Conservation (phyloP, 2,329 filamentous ascomycete genomes). For the Hyphodiscus sp. region DNA sequence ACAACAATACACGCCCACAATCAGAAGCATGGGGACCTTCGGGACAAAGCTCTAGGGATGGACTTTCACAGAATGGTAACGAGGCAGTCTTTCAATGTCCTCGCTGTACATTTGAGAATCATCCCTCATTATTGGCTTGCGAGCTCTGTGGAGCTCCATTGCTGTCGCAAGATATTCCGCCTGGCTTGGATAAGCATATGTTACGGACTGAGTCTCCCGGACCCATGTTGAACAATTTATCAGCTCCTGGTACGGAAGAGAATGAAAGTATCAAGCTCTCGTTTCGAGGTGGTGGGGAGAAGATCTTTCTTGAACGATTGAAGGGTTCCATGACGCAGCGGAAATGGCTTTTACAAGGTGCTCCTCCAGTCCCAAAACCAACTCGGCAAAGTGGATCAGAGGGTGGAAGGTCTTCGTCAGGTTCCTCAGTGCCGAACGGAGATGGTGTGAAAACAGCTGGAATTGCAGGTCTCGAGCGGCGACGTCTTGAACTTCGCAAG, state of each 20-base stretch:
- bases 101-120: constrained; percentile 89
- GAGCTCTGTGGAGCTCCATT: constrained; percentile 86
- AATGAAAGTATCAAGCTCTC: constrained; percentile 82
- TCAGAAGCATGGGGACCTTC: constrained; percentile 17
- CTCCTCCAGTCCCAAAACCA: constrained; percentile 75
- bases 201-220: constrained; percentile 70
- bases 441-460: constrained; percentile 61
- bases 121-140: constrained; percentile 77
- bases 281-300: constrained; percentile 82
- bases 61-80: constrained; percentile 19
- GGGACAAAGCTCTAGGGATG: constrained; percentile 1
- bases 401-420: constrained; percentile 31
- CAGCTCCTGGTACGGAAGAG: constrained; percentile 43
- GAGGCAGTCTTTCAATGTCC: constrained; percentile 60
- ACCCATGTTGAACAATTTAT: constrained; percentile 45
- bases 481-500: constrained; percentile 75
- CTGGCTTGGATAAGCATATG: constrained; percentile 36
- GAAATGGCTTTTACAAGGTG: constrained; percentile 90
- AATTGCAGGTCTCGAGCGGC: constrained; percentile 85
- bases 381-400: constrained; percentile 33
- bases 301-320: constrained; percentile 81
- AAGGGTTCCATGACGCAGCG: constrained; percentile 85
- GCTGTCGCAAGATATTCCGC: constrained; percentile 43
- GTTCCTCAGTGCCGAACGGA: constrained; percentile 27
- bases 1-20: constrained; percentile 18